Evolutionary conservation across 257 asterid species (phyloP).

Genomic region (Solanum verrucosum): DNA sequence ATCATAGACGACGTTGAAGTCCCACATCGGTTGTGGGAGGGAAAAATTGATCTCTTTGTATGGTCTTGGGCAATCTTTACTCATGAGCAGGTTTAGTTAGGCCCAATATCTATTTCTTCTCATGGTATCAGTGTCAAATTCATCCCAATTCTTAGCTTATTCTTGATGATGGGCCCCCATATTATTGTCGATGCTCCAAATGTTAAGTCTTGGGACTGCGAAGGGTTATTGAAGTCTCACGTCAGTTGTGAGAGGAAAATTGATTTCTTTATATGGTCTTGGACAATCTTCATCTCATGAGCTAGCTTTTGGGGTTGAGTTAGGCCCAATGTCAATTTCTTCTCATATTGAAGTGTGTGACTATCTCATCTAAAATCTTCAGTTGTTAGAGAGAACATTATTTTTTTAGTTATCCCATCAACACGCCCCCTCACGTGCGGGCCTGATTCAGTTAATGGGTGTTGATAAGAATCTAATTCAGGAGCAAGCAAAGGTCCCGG

Average conservation of each 20-base stretch:
- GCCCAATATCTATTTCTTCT: background rate
- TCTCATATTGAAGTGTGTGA: background rate
- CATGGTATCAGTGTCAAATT: background rate
- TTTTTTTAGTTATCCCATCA: background rate
- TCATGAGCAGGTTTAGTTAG: background rate
- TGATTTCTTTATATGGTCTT: background rate
- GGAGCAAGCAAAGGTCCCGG: background rate
- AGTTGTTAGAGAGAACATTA: background rate
- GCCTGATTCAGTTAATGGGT: background rate
- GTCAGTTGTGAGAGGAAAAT: background rate
- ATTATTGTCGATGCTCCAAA: background rate
- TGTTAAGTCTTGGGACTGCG: background rate
- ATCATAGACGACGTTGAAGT: background rate
- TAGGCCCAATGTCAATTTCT: background rate
- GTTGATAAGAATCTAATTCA: background rate
- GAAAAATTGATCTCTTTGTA: background rate
- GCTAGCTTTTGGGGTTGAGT: background rate
- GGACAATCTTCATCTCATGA: background rate
- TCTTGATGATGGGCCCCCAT: background rate
- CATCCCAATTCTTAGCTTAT: background rate
- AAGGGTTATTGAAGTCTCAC: background rate
- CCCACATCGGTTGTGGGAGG: background rate
- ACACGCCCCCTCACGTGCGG: background rate
- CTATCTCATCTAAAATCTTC: background rate
- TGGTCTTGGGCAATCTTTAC: background rate